A percentile compares a stretch with the other conserved stretches of the same genome.
phyloP scores from a whole-genome alignment of 192 early-diverging fungal species.

The Gigaspora rosea region DNA sequence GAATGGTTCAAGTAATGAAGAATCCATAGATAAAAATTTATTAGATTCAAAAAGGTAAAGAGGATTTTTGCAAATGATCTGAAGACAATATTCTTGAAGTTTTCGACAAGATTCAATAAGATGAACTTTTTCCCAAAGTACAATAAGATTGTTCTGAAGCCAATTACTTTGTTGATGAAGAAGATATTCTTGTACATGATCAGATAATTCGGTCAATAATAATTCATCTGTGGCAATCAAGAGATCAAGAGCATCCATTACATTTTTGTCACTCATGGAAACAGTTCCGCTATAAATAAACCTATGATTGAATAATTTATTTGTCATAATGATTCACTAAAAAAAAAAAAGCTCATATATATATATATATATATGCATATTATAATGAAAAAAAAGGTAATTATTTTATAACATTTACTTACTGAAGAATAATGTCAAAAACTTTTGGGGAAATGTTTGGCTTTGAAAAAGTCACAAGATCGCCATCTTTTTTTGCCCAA shows the following conservation, averaged over 20 bases:
- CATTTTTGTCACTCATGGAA: not conserved
- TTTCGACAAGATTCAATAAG: constrained; percentile 19
- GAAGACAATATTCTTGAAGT: constrained; percentile 24
- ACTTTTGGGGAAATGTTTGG: constrained; percentile 29
- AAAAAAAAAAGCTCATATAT: not conserved
- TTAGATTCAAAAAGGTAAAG: constrained; percentile 12
- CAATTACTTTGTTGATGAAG: constrained; percentile 3
- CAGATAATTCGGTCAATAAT: constrained; percentile 21
- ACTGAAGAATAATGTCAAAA: constrained; percentile 25
- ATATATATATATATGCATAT: not conserved
- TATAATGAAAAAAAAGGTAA: not conserved
- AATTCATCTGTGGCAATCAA: constrained; percentile 27
- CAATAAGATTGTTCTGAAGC: constrained; percentile 12
- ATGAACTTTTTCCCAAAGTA: constrained; percentile 23
- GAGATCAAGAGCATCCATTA: constrained; percentile 5
- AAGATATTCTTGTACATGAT: constrained; percentile 26
- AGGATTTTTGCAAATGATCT: constrained; percentile 15
- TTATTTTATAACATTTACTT: not conserved
- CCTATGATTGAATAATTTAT: constrained; percentile 3
- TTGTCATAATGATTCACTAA: not conserved
- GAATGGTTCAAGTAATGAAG: constrained; percentile 20
- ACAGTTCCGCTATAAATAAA: constrained; percentile 22
- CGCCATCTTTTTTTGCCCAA: constrained; percentile 21
- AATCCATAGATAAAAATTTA: constrained; percentile 4
- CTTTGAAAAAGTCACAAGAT: not conserved